A percentile compares a stretch with the other conserved stretches of the same genome.
phyloP scores from a whole-genome alignment of 768 basidiomycete genomes.

The Galerina marginata region DNA sequence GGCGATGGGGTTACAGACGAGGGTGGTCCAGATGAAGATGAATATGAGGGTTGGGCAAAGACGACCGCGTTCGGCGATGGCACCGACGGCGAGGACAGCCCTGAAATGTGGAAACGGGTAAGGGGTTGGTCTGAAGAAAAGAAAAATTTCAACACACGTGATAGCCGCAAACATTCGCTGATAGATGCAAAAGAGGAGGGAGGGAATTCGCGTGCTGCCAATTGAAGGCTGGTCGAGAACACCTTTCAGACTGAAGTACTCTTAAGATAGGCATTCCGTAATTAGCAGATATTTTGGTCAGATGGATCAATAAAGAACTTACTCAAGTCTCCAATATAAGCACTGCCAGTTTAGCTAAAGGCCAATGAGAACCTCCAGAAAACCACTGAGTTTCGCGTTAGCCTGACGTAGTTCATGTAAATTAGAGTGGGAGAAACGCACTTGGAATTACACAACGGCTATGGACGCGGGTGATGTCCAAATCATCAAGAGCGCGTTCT shows the following conservation, averaged over 20 bases:
- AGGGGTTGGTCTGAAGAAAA: too few species aligned
- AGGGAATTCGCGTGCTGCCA: conserved; percentile 72
- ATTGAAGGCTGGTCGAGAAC: conserved; percentile 75
- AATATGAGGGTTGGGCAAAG: conserved; percentile 89
- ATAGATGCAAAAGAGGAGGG: conserved; percentile 81
- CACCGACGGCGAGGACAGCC: conserved; percentile 89
- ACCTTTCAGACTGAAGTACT: too few species aligned
- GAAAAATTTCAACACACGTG: conserved; percentile 54
- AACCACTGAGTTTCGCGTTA: conserved; percentile 87
- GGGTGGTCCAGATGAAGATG: conserved; percentile 86
- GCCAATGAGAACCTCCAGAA: conserved; percentile 97
- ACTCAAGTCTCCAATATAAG: conserved; percentile 89
- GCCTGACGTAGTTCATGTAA: too few species aligned
- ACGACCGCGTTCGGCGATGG: conserved; percentile 87
- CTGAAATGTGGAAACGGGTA: too few species aligned
- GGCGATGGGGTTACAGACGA: conserved; percentile 93
- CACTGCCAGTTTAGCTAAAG: conserved; percentile 76
- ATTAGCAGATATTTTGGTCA: neutral
- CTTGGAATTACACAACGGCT: conserved; percentile 86
- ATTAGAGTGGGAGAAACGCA: conserved; percentile 44
- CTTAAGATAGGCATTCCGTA: too few species aligned
- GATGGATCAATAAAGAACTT: conserved; percentile 30
- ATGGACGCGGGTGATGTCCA: conserved; percentile 77
- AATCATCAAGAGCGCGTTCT: too few species aligned
- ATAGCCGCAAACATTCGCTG: conserved; percentile 92